Percentiles rank a stretch among this genome's conserved stretches.
These are phyloP conservation scores for Cordyceps militaris DNA, from an alignment of 2,329 filamentous ascomycete genomes.

Conservation along the genomic window DNA sequence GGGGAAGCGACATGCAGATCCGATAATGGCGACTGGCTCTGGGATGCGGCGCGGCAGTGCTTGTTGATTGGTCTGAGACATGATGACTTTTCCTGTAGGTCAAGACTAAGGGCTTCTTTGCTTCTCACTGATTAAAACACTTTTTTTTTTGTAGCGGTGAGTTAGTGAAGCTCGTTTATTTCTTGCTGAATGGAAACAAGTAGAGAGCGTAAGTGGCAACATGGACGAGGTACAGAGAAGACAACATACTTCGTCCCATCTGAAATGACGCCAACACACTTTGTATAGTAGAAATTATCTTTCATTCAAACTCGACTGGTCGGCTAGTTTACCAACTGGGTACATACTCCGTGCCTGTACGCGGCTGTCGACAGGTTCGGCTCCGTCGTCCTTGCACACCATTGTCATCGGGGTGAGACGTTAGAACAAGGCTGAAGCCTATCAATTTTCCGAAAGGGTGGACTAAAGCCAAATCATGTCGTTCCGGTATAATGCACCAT, in stretches of 20 bases:
- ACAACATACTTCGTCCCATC: no score
- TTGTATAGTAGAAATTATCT: no score
- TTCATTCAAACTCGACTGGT: no score
- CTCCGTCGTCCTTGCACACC: neutral
- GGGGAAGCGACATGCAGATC: slow-evolving; percentile 32
- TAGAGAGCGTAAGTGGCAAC: no score
- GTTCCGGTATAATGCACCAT: neutral
- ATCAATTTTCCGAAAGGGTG: neutral
- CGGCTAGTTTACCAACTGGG: no score
- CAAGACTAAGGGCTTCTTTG: no score
- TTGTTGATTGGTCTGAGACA: neutral
- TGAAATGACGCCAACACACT: no score
- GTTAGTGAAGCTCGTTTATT: no score
- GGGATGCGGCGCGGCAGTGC: neutral
- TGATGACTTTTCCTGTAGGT: neutral
- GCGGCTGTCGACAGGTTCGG: neutral
- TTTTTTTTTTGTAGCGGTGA: neutral
- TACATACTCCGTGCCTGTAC: neutral
- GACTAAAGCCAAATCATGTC: neutral
- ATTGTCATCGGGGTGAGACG: neutral
- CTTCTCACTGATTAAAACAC: neutral
- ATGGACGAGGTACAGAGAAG: no score
- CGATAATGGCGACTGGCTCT: slow-evolving; percentile 36
- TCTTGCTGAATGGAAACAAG: no score
- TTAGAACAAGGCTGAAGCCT: neutral